Conservation (phyloP, 2,329 filamentous ascomycete genomes). For the Penicillium sp. region DNA sequence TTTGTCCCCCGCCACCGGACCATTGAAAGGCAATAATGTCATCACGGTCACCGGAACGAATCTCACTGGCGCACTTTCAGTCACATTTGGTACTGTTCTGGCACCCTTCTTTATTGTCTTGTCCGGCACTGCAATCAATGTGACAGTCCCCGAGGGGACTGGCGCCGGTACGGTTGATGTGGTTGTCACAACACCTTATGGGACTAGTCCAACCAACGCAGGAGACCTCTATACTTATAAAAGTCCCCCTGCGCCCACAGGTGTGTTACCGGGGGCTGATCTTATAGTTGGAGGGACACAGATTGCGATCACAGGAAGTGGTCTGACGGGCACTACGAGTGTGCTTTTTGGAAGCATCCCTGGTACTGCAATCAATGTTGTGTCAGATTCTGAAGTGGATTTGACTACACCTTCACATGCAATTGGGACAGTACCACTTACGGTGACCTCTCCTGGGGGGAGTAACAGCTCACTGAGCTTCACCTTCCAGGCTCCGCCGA, state of each 20-base stretch:
- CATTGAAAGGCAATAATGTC: not conserved
- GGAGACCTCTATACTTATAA: not conserved
- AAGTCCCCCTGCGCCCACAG: not conserved
- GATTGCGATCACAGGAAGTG: not conserved
- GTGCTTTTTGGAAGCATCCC: not conserved
- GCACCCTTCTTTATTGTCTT: not conserved
- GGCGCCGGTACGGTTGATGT: not conserved
- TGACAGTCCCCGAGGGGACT: not conserved
- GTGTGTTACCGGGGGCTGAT: not conserved
- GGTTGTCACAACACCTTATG: not conserved
- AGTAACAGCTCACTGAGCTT: not conserved
- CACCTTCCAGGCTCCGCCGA: not conserved
- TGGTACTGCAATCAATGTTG: not conserved
- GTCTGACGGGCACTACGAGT: not conserved
- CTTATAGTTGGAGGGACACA: not conserved
- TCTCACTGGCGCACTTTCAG: not conserved
- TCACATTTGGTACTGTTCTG: not conserved
- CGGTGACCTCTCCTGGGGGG: not conserved
- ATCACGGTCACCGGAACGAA: not conserved
- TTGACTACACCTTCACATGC: not conserved
- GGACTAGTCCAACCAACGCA: not conserved
- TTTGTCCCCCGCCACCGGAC: not conserved
- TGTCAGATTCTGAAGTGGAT: not conserved
- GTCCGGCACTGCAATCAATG: not conserved
- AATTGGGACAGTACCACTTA: not conserved